Conservation (phyloP, 2,329 filamentous ascomycete species). For the Esteya vermicola region DNA sequence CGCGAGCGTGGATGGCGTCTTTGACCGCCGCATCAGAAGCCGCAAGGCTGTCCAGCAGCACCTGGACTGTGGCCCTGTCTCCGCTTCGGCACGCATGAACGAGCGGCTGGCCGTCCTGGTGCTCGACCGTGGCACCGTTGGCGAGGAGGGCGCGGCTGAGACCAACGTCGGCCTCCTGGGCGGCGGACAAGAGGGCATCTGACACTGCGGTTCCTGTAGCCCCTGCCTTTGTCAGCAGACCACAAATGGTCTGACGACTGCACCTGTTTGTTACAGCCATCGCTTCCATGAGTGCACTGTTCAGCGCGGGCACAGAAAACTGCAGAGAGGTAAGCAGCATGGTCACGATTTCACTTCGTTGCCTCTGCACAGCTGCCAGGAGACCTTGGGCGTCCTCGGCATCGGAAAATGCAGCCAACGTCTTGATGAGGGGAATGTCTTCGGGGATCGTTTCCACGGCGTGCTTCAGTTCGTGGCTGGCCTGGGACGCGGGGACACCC, state of each 20-base stretch:
- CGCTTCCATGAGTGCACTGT: slow-evolving; percentile 27
- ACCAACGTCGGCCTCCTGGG: slow-evolving; percentile 35
- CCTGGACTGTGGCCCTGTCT: slow-evolving; percentile 30
- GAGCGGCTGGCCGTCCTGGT: slow-evolving; percentile 37
- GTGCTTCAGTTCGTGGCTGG: slow-evolving; percentile 36
- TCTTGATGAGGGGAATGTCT: slow-evolving; percentile 33
- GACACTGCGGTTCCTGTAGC: slow-evolving; percentile 31
- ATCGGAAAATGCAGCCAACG: slow-evolving; percentile 32
- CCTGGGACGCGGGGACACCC: slow-evolving; percentile 31
- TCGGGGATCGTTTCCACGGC: slow-evolving; percentile 30
- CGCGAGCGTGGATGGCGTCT: slow-evolving; percentile 29
- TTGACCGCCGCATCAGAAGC: slow-evolving; percentile 22
- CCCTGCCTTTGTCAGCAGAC: slow-evolving; percentile 29
- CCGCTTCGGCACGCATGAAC: slow-evolving; percentile 39
- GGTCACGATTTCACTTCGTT: slow-evolving; percentile 28
- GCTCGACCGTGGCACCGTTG: slow-evolving; percentile 35
- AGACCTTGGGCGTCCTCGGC: slow-evolving; percentile 35
- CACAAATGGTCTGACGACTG: slow-evolving; percentile 27
- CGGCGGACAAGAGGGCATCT: slow-evolving; percentile 33
- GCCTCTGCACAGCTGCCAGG: slow-evolving; percentile 28
- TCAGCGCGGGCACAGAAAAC: slow-evolving; percentile 24
- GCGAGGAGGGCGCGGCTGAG: slow-evolving; percentile 35
- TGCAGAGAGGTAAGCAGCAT: slow-evolving; percentile 25
- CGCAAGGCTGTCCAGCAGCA: slow-evolving; percentile 27
- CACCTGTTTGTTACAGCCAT: slow-evolving; percentile 25